Percentiles rank a stretch among this genome's conserved stretches.
Conservation (phyloP, 1,284 basidiomycete genomes). For the Malassezia globosa region DNA sequence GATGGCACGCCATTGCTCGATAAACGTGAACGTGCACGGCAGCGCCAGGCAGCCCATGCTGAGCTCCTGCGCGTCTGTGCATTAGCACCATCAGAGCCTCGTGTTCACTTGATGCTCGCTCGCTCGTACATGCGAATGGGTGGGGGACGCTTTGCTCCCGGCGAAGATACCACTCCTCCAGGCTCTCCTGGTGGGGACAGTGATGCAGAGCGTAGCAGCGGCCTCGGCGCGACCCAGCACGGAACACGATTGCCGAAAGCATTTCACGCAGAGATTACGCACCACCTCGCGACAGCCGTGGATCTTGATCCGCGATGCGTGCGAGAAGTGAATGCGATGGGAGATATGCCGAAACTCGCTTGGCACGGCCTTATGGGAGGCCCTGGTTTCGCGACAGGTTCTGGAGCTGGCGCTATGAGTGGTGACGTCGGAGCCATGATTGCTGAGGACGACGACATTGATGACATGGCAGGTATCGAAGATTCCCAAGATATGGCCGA, state of each 20-base stretch:
- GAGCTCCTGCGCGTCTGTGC: slow-evolving; percentile 33
- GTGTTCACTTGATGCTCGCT: slow-evolving; percentile 39
- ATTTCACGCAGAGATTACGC: slow-evolving; percentile 30
- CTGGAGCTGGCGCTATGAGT: no score
- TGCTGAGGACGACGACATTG: slow-evolving; percentile 15
- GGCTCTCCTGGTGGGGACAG: neutral
- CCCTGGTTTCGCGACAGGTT: no score
- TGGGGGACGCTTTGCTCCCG: slow-evolving; percentile 31
- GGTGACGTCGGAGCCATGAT: neutral
- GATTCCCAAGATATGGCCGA: no score
- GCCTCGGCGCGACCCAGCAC: slow-evolving; percentile 7
- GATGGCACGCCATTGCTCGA: neutral
- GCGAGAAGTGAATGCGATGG: slow-evolving; percentile 14
- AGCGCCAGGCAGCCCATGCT: slow-evolving; percentile 23
- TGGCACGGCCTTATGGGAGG: slow-evolving; percentile 4
- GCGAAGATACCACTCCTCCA: slow-evolving; percentile 4
- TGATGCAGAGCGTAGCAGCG: slow-evolving; percentile 6
- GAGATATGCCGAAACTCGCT: slow-evolving; percentile 15
- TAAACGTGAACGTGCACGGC: slow-evolving; percentile 5
- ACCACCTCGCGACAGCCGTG: slow-evolving; percentile 32
- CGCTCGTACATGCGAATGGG: slow-evolving; percentile 43
- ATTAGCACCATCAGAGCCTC: slow-evolving; percentile 35
- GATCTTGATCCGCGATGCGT: slow-evolving; percentile 29
- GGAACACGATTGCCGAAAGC: slow-evolving; percentile 16
- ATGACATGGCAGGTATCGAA: neutral